A percentile compares a stretch with the other conserved stretches of the same genome.
Evolutionary conservation across 208 protist genomes (phyloP).

Genomic region (Giardia duodenalis): DNA sequence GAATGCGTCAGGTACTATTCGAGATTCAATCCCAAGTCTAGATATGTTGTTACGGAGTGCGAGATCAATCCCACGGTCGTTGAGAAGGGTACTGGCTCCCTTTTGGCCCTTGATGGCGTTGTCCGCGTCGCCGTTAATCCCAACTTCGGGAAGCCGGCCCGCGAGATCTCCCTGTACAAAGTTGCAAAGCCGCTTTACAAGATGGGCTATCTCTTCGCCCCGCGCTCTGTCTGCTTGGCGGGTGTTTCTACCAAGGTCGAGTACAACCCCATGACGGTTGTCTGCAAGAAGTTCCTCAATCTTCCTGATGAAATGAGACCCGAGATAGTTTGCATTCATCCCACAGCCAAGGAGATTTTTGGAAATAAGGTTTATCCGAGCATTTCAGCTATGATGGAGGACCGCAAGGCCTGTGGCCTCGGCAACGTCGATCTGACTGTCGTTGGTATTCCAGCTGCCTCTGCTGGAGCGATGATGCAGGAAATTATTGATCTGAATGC

Average conservation of each 20-base stretch:
- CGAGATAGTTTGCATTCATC: constrained; percentile 23
- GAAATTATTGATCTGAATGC: constrained; percentile 6
- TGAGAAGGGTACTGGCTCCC: not conserved
- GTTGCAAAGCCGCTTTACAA: constrained; percentile 42
- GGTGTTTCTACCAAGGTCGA: constrained; percentile 37
- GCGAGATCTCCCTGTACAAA: not conserved
- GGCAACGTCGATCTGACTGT: constrained; percentile 43
- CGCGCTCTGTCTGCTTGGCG: constrained; percentile 34
- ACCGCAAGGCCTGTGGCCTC: not conserved
- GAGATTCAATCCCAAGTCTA: constrained; percentile 36
- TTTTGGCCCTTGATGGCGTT: constrained; percentile 43
- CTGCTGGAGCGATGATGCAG: not conserved
- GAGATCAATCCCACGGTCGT: constrained; percentile 43
- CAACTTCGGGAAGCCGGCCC: not conserved
- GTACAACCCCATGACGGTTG: constrained; percentile 32
- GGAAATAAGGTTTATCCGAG: constrained; percentile 30
- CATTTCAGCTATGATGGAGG: not conserved
- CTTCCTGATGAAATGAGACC: constrained; percentile 7
- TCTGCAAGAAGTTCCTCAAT: constrained; percentile 29
- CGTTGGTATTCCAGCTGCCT: constrained; percentile 36
- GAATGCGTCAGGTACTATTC: constrained; percentile 30
- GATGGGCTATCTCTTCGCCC: constrained; percentile 27
- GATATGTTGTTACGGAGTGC: constrained; percentile 36
- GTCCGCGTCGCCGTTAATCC: not conserved
- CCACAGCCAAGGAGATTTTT: constrained; percentile 8